These are phyloP conservation scores for Sarocladium strictum DNA, from an alignment of 2,329 filamentous ascomycete genomes.

Conservation along the genomic window DNA sequence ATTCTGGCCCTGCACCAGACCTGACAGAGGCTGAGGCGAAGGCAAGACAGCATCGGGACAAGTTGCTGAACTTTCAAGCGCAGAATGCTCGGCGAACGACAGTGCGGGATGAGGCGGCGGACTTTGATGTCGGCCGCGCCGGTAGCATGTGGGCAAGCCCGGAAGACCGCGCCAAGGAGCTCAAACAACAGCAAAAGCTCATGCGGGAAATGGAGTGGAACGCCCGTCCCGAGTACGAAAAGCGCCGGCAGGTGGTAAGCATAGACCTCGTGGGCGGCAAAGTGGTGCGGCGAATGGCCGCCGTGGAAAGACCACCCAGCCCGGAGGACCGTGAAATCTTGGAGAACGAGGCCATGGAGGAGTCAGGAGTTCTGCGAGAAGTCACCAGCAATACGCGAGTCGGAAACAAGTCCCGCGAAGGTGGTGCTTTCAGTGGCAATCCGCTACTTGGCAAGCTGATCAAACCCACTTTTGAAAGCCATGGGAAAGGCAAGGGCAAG, in stretches of 20 bases:
- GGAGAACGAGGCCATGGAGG: constrained; percentile 29
- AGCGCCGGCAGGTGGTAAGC: constrained; percentile 75
- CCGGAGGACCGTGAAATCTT: constrained; percentile 42
- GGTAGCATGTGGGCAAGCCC: constrained; percentile 74
- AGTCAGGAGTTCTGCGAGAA: constrained; percentile 25
- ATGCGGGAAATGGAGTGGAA: constrained; percentile 84
- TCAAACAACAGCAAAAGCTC: constrained; percentile 81
- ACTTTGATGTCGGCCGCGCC: constrained; percentile 48
- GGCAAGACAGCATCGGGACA: constrained; percentile 75
- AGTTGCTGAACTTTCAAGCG: constrained; percentile 73
- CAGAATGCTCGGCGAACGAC: constrained; percentile 80
- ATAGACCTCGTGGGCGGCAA: constrained; percentile 76
- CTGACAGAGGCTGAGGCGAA: constrained; percentile 56
- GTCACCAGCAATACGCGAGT: constrained; percentile 26
- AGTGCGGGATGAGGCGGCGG: constrained; percentile 75
- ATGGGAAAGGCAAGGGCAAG: constrained; percentile 45
- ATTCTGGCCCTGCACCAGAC: constrained; percentile 21
- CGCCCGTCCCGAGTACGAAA: constrained; percentile 80
- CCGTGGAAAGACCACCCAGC: constrained; percentile 51
- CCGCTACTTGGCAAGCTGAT: constrained; percentile 61
- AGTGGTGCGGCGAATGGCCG: constrained; percentile 66
- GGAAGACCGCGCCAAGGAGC: constrained; percentile 71
- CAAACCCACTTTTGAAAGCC: constrained; percentile 54
- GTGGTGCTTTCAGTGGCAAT: constrained; percentile 62
- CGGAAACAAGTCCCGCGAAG: constrained; percentile 18